Evolutionary conservation across 257 asterid species (phyloP).

Genomic region (Solanum sparsipilum): DNA sequence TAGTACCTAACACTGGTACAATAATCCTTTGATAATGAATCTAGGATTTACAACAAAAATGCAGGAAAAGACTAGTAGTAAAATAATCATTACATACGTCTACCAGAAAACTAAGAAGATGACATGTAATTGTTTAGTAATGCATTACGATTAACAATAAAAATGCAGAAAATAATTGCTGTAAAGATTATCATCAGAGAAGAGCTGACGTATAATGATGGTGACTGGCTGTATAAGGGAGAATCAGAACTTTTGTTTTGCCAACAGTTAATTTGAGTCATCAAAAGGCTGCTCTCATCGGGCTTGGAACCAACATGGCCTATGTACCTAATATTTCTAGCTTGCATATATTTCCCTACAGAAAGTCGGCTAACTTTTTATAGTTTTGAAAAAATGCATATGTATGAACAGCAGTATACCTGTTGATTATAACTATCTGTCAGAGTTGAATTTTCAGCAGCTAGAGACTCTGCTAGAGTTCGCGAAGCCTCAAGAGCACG

Average conservation of each 20-base stretch:
- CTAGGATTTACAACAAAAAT: neutral
- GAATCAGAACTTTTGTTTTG: neutral
- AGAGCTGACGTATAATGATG: neutral
- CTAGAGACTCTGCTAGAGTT: conserved; percentile 76
- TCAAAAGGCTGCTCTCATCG: neutral
- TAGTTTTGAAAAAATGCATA: neutral
- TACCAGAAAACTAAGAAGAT: neutral
- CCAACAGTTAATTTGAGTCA: neutral
- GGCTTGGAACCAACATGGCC: neutral
- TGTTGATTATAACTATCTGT: conserved; percentile 88
- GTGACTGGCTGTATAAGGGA: neutral
- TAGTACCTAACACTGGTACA: neutral
- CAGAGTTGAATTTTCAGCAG: conserved; percentile 91
- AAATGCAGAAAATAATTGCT: neutral
- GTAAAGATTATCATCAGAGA: neutral
- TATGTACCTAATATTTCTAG: neutral
- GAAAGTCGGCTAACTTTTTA: neutral
- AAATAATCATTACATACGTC: neutral
- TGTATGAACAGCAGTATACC: conserved; percentile 23
- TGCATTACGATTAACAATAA: neutral
- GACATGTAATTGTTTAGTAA: neutral
- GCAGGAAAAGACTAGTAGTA: neutral
- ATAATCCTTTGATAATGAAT: neutral
- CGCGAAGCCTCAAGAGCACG: conserved; percentile 93
- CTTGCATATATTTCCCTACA: neutral